Conservation (phyloP, 768 basidiomycete species). For the Boletellus sp. region DNA sequence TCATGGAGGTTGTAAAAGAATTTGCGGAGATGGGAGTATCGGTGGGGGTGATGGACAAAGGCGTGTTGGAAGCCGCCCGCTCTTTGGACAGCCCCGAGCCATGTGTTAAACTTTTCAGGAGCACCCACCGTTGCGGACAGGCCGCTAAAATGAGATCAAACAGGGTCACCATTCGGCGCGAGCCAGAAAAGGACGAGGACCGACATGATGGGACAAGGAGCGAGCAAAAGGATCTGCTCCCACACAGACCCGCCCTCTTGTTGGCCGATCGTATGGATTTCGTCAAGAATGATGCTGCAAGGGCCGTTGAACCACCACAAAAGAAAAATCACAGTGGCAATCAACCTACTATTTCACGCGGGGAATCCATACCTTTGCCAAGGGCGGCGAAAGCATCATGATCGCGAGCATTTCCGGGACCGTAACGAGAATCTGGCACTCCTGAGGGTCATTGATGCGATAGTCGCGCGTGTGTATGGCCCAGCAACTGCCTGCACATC, state of each 20-base stretch:
- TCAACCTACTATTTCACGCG: conserved; percentile 51
- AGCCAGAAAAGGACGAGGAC: conserved; percentile 17
- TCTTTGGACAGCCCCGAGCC: conserved; percentile 60
- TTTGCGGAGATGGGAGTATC: conserved; percentile 73
- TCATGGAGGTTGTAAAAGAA: conserved; percentile 47
- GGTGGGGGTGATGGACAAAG: conserved; percentile 61
- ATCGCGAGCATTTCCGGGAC: conserved; percentile 69
- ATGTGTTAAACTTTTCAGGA: conserved; percentile 60
- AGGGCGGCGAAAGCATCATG: conserved; percentile 64
- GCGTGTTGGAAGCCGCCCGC: conserved; percentile 56
- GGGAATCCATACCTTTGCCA: conserved; percentile 59
- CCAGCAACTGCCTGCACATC: conserved; percentile 51
- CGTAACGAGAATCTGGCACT: conserved; percentile 70
- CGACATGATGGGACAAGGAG: conserved; percentile 70
- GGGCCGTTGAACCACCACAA: neutral
- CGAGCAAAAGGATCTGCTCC: conserved; percentile 70
- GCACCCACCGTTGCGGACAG: conserved; percentile 69
- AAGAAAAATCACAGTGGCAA: neutral
- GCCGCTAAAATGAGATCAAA: conserved; percentile 39
- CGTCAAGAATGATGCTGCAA: conserved; percentile 57
- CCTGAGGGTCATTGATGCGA: conserved; percentile 57
- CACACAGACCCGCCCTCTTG: conserved; percentile 67
- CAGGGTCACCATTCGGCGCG: neutral
- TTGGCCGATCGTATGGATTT: conserved; percentile 64
- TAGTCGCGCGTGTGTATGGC: conserved; percentile 65